Evolutionary conservation across 306 rosid species (phyloP), one percentile per base, ranked within the genome.

Genomic region (Lathyrus sativus): DNA sequence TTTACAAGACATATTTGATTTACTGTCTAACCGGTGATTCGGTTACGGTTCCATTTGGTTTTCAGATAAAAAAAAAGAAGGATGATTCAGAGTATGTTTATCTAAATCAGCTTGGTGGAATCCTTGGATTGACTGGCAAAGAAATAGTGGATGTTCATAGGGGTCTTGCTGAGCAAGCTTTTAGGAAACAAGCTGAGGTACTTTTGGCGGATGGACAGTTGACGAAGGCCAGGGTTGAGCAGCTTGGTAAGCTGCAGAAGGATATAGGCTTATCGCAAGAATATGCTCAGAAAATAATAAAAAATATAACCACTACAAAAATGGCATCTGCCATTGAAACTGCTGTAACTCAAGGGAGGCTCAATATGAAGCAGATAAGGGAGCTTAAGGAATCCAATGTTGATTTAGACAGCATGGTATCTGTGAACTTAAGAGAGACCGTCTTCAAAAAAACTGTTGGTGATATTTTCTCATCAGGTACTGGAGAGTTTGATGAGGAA

Each of bases 191-290:
- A 65, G 96, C 95, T 11, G 96, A 90, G 85, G 92, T 93, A 42
- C 91, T 93, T 81, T 82, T 93, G 75, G 99, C 99, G 26, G 99
- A 90, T 73, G 97, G 99, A 60, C 99, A 88, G 80, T 80, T 93
- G 82, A 84, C 97, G 45, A 90, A 93, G 65, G 89, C 91, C 80
- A 82, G 91, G 73, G 81, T 88, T 58, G 97, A 93, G 72, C 95
- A 90, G 77, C 99, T 93, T 64, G 81, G 71, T 71, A 82, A 78
- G 62, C 62, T 93, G 78, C 96, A 88, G 89, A 85, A 85, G 84
- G 83, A 93, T 81, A 93, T 88, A 48, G 99, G 99, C 46, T 85
- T 93, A 73, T 86, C 96, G 76, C 73, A 85, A 56, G 88, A 90
- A 72, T 90, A 86, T 75, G 97, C 96, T n/a, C 93, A 93, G 76